Evolutionary conservation across 2,329 filamentous ascomycete species (phyloP).

Genomic region (Camillea tinctor): DNA sequence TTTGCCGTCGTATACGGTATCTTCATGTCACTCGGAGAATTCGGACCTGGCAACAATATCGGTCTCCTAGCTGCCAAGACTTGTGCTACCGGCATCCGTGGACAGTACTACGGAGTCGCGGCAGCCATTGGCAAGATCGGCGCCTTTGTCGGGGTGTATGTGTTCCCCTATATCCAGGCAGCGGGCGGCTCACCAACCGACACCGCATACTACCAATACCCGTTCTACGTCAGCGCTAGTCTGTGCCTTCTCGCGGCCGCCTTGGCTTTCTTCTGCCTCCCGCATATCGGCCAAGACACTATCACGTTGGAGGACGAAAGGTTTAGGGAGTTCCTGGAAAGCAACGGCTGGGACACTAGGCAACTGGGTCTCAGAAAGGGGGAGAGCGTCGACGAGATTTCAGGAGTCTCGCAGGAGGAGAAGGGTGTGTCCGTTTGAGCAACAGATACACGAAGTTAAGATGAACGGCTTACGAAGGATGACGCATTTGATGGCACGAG

Average conservation of each 20-base stretch:
- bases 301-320: conserved; percentile 74
- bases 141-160: conserved; percentile 82
- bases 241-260: conserved; percentile 74
- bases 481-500: too few species aligned
- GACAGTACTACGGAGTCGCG: conserved; percentile 68
- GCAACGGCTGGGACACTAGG: conserved; percentile 72
- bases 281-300: conserved; percentile 80
- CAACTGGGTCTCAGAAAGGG: conserved; percentile 47
- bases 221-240: conserved; percentile 80
- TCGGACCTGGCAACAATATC: conserved; percentile 90
- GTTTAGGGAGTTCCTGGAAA: conserved; percentile 72
- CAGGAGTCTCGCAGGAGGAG: conserved; percentile 10
- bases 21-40: conserved; percentile 74
- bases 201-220: conserved; percentile 71
- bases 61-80: conserved; percentile 85
- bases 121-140: conserved; percentile 74
- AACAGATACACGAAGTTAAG: background rate
- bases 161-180: conserved; percentile 71
- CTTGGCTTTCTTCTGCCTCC: conserved; percentile 65
- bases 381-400: conserved; percentile 29
- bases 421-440: conserved; percentile 6
- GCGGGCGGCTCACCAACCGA: conserved; percentile 50
- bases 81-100: conserved; percentile 82
- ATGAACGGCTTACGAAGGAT: background rate
- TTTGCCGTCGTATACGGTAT: conserved; percentile 80